These are phyloP conservation scores for Penicillium crystallinum DNA, from an alignment of 495 filamentous ascomycete genomes.

Conservation along the genomic window DNA sequence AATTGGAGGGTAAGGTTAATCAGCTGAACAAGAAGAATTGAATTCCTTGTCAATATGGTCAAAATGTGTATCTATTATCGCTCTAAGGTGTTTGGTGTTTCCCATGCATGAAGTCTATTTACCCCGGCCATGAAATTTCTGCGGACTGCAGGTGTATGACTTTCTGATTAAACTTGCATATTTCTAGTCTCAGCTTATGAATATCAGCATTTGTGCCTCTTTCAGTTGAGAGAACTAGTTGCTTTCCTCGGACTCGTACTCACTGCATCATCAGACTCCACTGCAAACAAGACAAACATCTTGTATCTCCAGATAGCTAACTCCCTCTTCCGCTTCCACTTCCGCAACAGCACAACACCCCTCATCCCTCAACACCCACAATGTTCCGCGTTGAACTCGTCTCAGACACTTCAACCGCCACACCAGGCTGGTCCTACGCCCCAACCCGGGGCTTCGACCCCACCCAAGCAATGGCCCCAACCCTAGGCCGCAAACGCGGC, in stretches of 20 bases:
- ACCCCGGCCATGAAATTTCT: background rate
- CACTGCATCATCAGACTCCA: background rate
- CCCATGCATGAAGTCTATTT: conserved; percentile 1
- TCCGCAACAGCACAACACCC: background rate
- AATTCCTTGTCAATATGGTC: background rate
- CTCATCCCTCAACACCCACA: background rate
- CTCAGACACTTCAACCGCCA: conserved; percentile 58
- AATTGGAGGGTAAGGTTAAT: conserved; percentile 78
- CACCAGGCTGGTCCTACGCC: conserved; percentile 86
- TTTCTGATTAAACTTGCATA: background rate
- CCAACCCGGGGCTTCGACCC: conserved; percentile 64
- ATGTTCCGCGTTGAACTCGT: conserved; percentile 73
- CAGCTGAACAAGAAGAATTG: conserved; percentile 59
- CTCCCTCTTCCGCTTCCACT: conserved; percentile 1
- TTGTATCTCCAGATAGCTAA: background rate
- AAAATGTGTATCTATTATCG: conserved; percentile 1
- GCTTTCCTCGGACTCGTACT: background rate
- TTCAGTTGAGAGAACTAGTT: background rate
- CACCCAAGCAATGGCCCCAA: conserved; percentile 53
- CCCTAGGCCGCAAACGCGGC: conserved; percentile 58
- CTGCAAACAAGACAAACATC: conserved; percentile 33
- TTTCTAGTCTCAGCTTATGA: background rate
- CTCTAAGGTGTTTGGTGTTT: conserved; percentile 8
- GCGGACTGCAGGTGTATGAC: background rate
- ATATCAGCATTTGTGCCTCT: background rate